These are phyloP conservation scores for Penicillium hesseltinei DNA, from an alignment of 2,329 filamentous ascomycete species.

Conservation along the genomic window DNA sequence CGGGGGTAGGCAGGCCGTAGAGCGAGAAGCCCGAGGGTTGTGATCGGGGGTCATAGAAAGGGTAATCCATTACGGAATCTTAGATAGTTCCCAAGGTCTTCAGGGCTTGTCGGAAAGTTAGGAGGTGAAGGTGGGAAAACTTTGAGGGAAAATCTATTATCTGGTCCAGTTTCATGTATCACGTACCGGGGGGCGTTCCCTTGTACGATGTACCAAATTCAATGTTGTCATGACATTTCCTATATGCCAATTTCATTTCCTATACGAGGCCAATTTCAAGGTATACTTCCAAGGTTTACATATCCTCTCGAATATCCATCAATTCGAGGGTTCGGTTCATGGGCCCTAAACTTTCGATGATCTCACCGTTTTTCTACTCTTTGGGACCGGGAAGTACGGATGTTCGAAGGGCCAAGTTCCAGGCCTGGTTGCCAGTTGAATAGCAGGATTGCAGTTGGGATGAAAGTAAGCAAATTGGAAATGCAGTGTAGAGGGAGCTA, in stretches of 20 bases:
- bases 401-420: background rate
- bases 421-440: background rate
- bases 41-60: conserved; percentile 48
- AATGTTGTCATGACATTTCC: background rate
- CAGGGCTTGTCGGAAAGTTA: background rate
- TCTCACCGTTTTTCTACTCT: background rate
- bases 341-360: background rate
- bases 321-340: background rate
- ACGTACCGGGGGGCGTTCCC: background rate
- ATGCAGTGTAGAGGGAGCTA: conserved; percentile 16
- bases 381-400: background rate
- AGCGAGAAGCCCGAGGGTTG: conserved; percentile 48
- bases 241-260: background rate
- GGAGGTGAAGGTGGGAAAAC: background rate
- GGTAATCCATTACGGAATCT: conserved; percentile 53
- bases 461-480: background rate
- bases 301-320: background rate
- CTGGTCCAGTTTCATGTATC: background rate
- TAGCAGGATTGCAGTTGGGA: background rate
- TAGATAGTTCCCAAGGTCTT: background rate
- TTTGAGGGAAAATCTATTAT: background rate
- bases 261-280: background rate
- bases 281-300: background rate
- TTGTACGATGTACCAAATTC: background rate
- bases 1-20: conserved; percentile 46